phyloP scores from a whole-genome alignment of 2,329 filamentous ascomycete species.

The Fusarium hostae region DNA sequence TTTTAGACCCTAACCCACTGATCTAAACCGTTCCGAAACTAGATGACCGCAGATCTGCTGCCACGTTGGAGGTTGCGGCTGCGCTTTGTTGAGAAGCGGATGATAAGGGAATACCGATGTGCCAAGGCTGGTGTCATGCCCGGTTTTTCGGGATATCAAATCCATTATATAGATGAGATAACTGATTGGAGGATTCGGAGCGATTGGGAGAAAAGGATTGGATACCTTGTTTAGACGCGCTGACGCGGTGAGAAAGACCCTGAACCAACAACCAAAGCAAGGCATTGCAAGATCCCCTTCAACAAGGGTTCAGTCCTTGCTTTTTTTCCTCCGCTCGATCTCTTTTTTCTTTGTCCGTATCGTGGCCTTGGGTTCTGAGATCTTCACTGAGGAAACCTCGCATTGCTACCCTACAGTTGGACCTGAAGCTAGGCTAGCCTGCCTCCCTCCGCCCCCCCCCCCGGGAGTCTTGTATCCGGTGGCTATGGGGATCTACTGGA shows the following conservation, averaged over 20 bases:
- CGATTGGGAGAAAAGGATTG: neutral
- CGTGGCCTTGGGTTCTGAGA: neutral
- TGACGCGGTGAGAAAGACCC: neutral
- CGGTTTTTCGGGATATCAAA: neutral
- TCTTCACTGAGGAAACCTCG: neutral
- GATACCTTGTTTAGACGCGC: neutral
- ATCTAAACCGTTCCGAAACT: neutral
- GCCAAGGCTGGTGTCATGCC: neutral
- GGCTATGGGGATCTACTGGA: neutral
- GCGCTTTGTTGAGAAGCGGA: neutral
- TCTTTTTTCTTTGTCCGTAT: neutral
- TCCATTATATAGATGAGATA: neutral
- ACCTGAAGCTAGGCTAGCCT: neutral
- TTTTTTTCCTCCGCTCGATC: neutral
- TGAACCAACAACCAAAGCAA: neutral
- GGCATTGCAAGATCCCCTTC: neutral
- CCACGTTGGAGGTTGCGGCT: neutral
- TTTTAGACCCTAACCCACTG: neutral
- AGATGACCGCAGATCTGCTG: slow-evolving; percentile 9
- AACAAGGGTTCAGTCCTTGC: neutral
- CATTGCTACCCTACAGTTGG: slow-evolving; percentile 3
- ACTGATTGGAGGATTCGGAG: neutral
- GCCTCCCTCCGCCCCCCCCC: too few relatives aligned
- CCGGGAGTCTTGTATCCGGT: neutral
- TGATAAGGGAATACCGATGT: neutral